Evolutionary conservation across 805 yeast species (phyloP), one percentile per base, ranked within the genome.

Genomic region (Nakazawaea anatomiae): DNA sequence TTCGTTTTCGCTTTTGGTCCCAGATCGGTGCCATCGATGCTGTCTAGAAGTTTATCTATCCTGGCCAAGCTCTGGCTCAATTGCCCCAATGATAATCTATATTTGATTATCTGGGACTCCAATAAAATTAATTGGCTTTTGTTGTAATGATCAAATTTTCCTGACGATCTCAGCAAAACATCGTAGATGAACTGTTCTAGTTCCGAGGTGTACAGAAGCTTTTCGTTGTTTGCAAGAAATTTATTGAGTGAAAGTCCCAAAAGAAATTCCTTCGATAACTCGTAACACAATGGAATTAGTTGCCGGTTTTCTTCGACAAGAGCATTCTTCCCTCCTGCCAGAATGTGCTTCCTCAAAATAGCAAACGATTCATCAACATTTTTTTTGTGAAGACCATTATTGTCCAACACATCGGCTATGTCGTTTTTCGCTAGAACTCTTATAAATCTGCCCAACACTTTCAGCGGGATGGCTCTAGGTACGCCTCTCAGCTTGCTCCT

Each of bases 121-220:
- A 49, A n/a, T 4, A n/a, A 6, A 4, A 49, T 4, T 45, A 49
- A 38, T 3, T n/a, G 31, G 4, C 6, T 12, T 14, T 36, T 27
- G 6, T 9, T 36, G 6, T 12, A 4, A 6, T 9, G 11, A 9
- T 42, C 38, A 6, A n/a, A 8, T 4, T 25, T 7, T 7, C 4
- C 10, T 5, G 40, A 8, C 1, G 8, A 14, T 11, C 11, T 12
- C 14, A 32, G 42, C 25, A 48, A 28, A 10, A 34, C 6, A 18
- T 50, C 46, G 25, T 45, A 50, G 8, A 45, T 41, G 32, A 40
- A 44, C 9, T 29, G 28, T 35, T 51, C 53, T 34, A 51, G 18
- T 32, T 35, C 27, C 1, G 34, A 18, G 5, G 39, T 11, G 31
- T 25, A 46, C 4, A 41, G 41, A 6, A 51, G 7, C 32, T 46